Evolutionary conservation across 2,329 filamentous ascomycete genomes (phyloP).

Genomic region (Fusarium xyrophilum): DNA sequence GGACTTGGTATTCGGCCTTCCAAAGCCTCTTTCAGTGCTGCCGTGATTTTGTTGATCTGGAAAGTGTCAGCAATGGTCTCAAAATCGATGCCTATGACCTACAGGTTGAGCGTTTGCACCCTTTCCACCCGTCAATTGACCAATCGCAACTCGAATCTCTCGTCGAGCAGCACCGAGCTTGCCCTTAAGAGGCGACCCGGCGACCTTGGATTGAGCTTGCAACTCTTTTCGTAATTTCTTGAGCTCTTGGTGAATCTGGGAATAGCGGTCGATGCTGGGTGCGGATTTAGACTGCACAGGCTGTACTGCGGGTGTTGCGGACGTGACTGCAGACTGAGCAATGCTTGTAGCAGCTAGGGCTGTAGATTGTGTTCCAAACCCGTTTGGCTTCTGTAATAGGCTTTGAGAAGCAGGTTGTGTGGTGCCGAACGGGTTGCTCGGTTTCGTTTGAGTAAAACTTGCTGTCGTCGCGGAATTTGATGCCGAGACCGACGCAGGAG

Average conservation of each 20-base stretch:
- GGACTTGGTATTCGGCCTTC: conserved; percentile 59
- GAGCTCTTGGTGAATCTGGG: conserved; percentile 70
- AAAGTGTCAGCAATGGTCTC: conserved; percentile 22
- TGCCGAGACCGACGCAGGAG: conserved; percentile 13
- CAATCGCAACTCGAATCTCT: conserved; percentile 73
- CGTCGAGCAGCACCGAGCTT: conserved; percentile 75
- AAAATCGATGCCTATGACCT: conserved; percentile 30
- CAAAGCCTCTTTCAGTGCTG: conserved; percentile 60
- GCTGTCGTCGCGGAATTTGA: conserved; percentile 29
- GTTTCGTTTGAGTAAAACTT: conserved; percentile 36
- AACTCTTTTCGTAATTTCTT: conserved; percentile 71
- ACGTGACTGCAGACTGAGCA: conserved; percentile 7
- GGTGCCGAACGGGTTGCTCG: conserved; percentile 33
- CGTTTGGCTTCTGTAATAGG: conserved; percentile 33
- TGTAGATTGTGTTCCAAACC: conserved; percentile 3
- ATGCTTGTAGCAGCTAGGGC: not conserved
- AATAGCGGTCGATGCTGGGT: conserved; percentile 52
- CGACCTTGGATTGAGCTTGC: conserved; percentile 60
- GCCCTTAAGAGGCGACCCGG: conserved; percentile 62
- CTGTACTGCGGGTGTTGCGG: conserved; percentile 22
- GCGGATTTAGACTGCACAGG: conserved; percentile 7
- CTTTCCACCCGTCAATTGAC: conserved; percentile 73
- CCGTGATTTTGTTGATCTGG: conserved; percentile 49
- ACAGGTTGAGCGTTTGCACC: conserved; percentile 61
- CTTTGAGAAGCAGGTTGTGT: conserved; percentile 16